phyloP scores from a whole-genome alignment of 2,329 filamentous ascomycete species.

The Colletotrichum cordylinicola region DNA sequence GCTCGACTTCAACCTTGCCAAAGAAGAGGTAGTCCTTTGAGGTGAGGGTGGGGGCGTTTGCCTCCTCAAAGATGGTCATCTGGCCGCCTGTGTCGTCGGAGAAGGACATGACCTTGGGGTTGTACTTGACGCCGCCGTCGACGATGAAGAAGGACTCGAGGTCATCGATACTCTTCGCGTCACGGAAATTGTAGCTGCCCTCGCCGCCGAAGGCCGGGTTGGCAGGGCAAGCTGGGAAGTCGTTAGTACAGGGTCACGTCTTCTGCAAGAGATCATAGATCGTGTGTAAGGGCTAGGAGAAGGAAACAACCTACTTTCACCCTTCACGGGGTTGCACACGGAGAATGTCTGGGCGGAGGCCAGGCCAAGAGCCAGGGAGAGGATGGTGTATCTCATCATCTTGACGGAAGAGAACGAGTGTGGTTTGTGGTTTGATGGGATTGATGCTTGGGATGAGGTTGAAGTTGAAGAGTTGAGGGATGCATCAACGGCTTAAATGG shows the following conservation, averaged over 20 bases:
- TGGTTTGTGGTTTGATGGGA: background rate
- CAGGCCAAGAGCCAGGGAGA: conserved; percentile 15
- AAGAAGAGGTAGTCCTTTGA: conserved; percentile 58
- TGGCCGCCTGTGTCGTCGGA: conserved; percentile 48
- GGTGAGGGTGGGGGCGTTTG: conserved; percentile 51
- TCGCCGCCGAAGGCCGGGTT: conserved; percentile 23
- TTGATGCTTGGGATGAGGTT: background rate
- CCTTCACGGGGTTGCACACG: conserved; percentile 22
- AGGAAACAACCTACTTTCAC: conserved; percentile 5
- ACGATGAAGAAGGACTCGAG: conserved; percentile 59
- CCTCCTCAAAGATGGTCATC: conserved; percentile 53
- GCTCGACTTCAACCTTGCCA: conserved; percentile 52
- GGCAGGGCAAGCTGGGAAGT: conserved; percentile 12
- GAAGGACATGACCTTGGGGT: conserved; percentile 38
- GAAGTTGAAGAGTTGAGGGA: background rate
- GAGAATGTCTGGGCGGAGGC: conserved; percentile 22
- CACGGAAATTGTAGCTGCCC: conserved; percentile 16
- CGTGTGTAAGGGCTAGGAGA: background rate
- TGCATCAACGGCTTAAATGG: background rate
- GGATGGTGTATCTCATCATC: conserved; percentile 10
- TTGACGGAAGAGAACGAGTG: background rate
- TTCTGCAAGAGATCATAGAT: too few relatives aligned
- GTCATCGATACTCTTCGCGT: conserved; percentile 36
- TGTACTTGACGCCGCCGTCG: conserved; percentile 49
- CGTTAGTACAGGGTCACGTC: background rate